These are phyloP conservation scores for Reticulascus tulasneorum DNA, from an alignment of 2,329 filamentous ascomycete genomes.

Conservation along the genomic window DNA sequence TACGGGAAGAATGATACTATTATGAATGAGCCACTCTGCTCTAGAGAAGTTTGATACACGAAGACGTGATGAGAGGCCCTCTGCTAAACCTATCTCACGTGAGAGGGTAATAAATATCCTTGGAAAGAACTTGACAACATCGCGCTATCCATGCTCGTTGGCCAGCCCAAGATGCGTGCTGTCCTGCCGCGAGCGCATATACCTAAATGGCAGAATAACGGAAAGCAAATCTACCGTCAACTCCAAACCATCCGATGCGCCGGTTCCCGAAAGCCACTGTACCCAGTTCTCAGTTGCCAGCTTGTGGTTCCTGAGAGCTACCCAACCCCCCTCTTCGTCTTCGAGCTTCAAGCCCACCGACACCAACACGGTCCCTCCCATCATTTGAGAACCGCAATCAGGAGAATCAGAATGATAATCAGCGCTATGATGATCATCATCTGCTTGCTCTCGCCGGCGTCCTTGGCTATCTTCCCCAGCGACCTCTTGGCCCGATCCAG, in stretches of 20 bases:
- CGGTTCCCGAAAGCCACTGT: background rate
- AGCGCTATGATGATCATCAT: conserved; percentile 76
- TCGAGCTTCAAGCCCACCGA: conserved; percentile 49
- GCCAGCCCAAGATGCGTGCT: too few species aligned
- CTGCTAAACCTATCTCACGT: too few species aligned
- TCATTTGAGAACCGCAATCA: conserved; percentile 80
- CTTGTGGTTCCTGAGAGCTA: background rate
- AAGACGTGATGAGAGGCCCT: too few species aligned
- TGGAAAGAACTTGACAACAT: too few species aligned
- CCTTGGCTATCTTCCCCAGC: conserved; percentile 67
- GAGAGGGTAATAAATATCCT: too few species aligned
- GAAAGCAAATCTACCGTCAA: too few species aligned
- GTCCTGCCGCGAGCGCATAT: too few species aligned
- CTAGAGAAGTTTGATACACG: too few species aligned
- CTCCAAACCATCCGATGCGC: conserved; percentile 14
- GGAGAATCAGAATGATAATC: conserved; percentile 75
- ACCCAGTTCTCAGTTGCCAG: background rate
- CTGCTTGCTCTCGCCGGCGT: conserved; percentile 82
- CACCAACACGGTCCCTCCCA: conserved; percentile 20
- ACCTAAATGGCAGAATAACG: too few species aligned
- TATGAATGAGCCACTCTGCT: too few species aligned
- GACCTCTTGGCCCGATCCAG: conserved; percentile 71
- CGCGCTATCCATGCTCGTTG: too few species aligned
- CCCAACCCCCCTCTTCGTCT: background rate
- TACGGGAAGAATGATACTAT: too few species aligned